Conservation (phyloP, 176 grass and related monocot species). For the Carex parvula region DNA sequence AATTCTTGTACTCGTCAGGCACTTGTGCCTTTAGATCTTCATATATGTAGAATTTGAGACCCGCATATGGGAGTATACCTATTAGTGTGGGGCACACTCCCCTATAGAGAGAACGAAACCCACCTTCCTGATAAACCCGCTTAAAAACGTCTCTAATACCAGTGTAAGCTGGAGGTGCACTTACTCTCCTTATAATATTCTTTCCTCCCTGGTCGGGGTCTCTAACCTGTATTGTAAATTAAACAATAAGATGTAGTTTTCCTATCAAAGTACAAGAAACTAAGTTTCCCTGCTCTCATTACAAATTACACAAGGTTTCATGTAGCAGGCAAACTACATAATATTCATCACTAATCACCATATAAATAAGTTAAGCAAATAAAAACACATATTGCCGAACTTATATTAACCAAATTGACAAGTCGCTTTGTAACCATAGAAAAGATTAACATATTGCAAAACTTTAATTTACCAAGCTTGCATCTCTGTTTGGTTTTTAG, state of each 20-base stretch:
- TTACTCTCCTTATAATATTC: constrained; percentile 48
- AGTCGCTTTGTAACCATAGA: not conserved
- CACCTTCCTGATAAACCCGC: constrained; percentile 79
- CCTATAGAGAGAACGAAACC: constrained; percentile 70
- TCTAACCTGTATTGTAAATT: constrained; percentile 7
- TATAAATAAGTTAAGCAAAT: not conserved
- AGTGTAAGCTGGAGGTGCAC: constrained; percentile 47
- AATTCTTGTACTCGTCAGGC: constrained; percentile 84
- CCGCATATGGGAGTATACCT: constrained; percentile 96
- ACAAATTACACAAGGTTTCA: not conserved
- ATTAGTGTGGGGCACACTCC: constrained; percentile 91
- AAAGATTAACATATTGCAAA: too few relatives aligned
- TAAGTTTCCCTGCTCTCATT: not conserved
- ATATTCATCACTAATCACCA: not conserved
- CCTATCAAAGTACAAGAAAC: not conserved
- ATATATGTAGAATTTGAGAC: constrained; percentile 98
- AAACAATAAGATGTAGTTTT: not conserved
- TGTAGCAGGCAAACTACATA: not conserved
- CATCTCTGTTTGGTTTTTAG: not conserved
- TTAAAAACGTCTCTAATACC: constrained; percentile 85
- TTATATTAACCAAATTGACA: not conserved
- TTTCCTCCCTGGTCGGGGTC: constrained; percentile 22
- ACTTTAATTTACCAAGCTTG: not conserved
- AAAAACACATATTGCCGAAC: not conserved
- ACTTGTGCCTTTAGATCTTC: constrained; percentile 80